Evolutionary conservation across 352 stramenopile species (phyloP).

Genomic region (Pythium plurisporium): DNA sequence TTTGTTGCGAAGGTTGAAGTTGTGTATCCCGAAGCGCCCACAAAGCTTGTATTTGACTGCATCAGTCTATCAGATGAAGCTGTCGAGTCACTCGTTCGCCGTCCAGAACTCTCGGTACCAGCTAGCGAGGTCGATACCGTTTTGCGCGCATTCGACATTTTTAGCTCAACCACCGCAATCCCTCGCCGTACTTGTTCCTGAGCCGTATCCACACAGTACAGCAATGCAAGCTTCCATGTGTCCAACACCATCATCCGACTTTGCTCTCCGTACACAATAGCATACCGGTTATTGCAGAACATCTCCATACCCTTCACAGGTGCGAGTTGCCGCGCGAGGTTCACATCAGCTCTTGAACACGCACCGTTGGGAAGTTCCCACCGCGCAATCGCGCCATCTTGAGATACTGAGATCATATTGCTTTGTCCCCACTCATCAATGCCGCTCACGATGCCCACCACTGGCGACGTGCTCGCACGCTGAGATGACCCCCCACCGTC

Average conservation of each 20-base stretch:
- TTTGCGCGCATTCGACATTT: conserved; percentile 22
- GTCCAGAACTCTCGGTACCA: conserved; percentile 8
- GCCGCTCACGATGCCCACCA: conserved; percentile 60
- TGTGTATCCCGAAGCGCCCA: conserved; percentile 3
- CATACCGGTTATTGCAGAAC: conserved; percentile 66
- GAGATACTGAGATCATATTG: conserved; percentile 57
- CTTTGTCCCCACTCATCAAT: conserved; percentile 78
- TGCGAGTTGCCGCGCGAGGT: conserved; percentile 50
- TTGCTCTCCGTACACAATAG: conserved; percentile 64
- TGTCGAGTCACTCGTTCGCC: conserved; percentile 8
- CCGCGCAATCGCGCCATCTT: conserved; percentile 44
- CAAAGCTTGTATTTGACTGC: conserved; percentile 8
- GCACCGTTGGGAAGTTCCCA: conserved; percentile 69
- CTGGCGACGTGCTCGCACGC: conserved; percentile 15
- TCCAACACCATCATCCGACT: conserved; percentile 76
- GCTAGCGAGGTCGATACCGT: conserved; percentile 13
- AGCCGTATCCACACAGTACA: conserved; percentile 72
- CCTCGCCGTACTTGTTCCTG: conserved; percentile 78
- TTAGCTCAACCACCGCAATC: conserved; percentile 55
- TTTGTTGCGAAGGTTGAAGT: background rate
- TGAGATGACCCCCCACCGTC: background rate
- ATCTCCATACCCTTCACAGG: conserved; percentile 68
- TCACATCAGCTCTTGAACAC: conserved; percentile 48
- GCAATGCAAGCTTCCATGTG: conserved; percentile 63
- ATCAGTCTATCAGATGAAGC: background rate